Evolutionary conservation across 306 rosid genomes (phyloP).

Genomic region (Coriaria nepalensis): DNA sequence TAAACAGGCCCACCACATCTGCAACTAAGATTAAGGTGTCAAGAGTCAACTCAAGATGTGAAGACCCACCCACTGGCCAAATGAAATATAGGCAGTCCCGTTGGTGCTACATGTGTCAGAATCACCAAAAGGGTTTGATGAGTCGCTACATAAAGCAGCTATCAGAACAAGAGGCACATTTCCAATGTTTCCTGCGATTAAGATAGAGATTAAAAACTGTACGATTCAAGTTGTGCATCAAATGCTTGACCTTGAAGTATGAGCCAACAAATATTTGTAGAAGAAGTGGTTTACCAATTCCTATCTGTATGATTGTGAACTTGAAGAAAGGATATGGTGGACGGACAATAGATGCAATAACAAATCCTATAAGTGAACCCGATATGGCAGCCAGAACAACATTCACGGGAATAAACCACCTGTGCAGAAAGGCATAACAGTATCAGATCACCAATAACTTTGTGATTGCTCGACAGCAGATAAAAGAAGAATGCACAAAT

Average conservation of each 20-base stretch:
- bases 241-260: not conserved
- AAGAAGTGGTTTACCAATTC: constrained; percentile 51
- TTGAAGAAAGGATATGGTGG: constrained; percentile 96
- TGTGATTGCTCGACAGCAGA: not conserved
- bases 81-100: constrained; percentile 94
- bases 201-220: not conserved
- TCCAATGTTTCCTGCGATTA: constrained; percentile 80
- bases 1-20: too few species aligned
- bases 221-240: constrained; percentile 7
- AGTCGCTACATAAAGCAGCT: constrained; percentile 80
- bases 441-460: not conserved
- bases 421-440: constrained; percentile 26
- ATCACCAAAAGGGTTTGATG: constrained; percentile 75
- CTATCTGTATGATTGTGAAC: constrained; percentile 75
- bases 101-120: constrained; percentile 51
- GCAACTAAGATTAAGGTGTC: constrained; percentile 5
- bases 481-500: constrained; percentile 2
- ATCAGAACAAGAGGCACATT: constrained; percentile 94
- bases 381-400: constrained; percentile 54
- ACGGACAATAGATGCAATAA: constrained; percentile 55
- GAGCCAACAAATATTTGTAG: not conserved
- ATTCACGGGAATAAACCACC: constrained; percentile 98
- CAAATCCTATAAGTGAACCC: constrained; percentile 76
- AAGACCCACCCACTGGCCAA: constrained; percentile 95
- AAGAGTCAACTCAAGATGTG: constrained; percentile 12